A percentile compares a stretch with the other conserved stretches of the same genome.
phyloP scores from a whole-genome alignment of 371 early-diverging fungal species.

The Chytridiales sp. region DNA sequence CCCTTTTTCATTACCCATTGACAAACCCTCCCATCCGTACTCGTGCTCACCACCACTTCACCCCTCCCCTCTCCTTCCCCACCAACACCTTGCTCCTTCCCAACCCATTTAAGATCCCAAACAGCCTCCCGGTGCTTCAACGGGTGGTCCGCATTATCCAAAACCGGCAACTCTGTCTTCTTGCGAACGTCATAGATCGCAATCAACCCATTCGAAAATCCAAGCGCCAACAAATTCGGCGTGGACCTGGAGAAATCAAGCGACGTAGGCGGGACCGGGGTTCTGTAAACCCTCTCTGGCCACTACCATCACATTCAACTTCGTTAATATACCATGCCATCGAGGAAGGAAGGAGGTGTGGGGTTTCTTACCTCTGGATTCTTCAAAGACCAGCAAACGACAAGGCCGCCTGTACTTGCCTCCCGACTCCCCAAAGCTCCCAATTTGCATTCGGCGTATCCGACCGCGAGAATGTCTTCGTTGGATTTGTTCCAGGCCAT shows the following conservation, averaged over 20 bases:
- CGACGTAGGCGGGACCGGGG: slow-evolving; percentile 40
- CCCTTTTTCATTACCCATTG: slow-evolving; percentile 55
- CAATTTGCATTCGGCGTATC: slow-evolving; percentile 44
- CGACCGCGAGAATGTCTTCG: slow-evolving; percentile 53
- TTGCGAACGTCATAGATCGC: slow-evolving; percentile 51
- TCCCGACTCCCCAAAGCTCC: too few species aligned
- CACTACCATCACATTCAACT: slow-evolving; percentile 29
- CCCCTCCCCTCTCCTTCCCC: slow-evolving; percentile 47
- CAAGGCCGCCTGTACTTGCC: slow-evolving; percentile 34
- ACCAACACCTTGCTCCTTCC: slow-evolving; percentile 38
- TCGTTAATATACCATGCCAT: not conserved
- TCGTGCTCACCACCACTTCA: slow-evolving; percentile 41
- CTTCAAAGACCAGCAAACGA: slow-evolving; percentile 54
- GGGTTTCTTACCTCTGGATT: slow-evolving; percentile 47
- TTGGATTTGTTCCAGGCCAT: slow-evolving; percentile 56
- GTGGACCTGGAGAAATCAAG: slow-evolving; percentile 48
- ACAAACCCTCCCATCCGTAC: slow-evolving; percentile 54
- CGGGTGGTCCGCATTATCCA: slow-evolving; percentile 41
- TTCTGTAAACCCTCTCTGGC: slow-evolving; percentile 50
- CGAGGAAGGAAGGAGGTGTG: not conserved
- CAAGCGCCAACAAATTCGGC: slow-evolving; percentile 51
- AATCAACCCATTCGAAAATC: slow-evolving; percentile 48
- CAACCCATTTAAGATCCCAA: slow-evolving; percentile 60
- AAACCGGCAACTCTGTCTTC: slow-evolving; percentile 28
- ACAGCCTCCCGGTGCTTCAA: slow-evolving; percentile 59